Conservation (phyloP, 2,329 filamentous ascomycete genomes). For the Nectriaceae sp. region DNA sequence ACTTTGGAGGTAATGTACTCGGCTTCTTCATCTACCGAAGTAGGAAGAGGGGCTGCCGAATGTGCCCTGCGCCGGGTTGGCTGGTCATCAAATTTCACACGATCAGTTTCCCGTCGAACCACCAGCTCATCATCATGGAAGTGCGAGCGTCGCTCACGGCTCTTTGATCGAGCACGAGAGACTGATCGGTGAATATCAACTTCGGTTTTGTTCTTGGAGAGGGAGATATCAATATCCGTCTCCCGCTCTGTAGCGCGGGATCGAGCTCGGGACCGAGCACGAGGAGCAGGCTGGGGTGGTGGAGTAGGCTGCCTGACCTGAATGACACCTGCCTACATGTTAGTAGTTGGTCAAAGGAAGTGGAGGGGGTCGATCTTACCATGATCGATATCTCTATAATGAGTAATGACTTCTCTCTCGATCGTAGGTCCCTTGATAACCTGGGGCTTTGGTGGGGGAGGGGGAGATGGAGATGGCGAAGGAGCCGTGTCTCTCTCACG, state of each 20-base stretch:
- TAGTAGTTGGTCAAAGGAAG: slow-evolving; percentile 3
- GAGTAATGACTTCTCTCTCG: slow-evolving; percentile 85
- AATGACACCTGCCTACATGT: slow-evolving; percentile 44
- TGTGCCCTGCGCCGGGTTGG: slow-evolving; percentile 51
- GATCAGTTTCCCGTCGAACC: slow-evolving; percentile 60
- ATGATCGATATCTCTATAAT: slow-evolving; percentile 85
- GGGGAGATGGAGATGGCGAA: slow-evolving; percentile 49
- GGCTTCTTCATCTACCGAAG: slow-evolving; percentile 59
- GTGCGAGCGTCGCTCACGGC: slow-evolving; percentile 42
- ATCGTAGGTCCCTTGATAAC: slow-evolving; percentile 77
- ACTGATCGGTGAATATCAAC: slow-evolving; percentile 54
- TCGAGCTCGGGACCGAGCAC: slow-evolving; percentile 48
- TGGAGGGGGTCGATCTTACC: slow-evolving; percentile 51
- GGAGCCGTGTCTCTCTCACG: slow-evolving; percentile 42
- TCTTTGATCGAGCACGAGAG: slow-evolving; percentile 37
- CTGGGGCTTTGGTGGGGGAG: slow-evolving; percentile 60
- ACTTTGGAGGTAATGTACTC: slow-evolving; percentile 60
- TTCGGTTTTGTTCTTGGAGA: slow-evolving; percentile 56
- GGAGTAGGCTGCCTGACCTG: slow-evolving; percentile 45
- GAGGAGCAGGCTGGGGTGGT: slow-evolving; percentile 50
- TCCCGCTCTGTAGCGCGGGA: slow-evolving; percentile 50
- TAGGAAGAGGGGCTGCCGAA: slow-evolving; percentile 48
- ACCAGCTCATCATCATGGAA: slow-evolving; percentile 66
- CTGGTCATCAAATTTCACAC: slow-evolving; percentile 46
- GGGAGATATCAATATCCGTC: slow-evolving; percentile 64